Evolutionary conservation across 1,284 basidiomycete genomes (phyloP).

Genomic region (Tilletia horrida): DNA sequence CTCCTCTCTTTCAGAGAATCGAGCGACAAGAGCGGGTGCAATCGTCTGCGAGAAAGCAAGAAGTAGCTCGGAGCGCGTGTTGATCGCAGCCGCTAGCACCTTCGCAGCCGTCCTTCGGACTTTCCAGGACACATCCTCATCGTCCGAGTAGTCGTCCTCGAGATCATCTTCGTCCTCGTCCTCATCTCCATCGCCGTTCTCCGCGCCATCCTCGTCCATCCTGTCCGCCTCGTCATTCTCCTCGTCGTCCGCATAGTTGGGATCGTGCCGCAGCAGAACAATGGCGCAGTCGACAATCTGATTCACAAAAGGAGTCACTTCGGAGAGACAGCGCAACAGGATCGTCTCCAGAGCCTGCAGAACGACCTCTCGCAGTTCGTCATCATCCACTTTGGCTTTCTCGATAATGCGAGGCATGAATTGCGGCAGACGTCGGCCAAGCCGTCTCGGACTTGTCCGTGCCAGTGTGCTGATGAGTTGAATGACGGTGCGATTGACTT

Average conservation of each 20-base stretch:
- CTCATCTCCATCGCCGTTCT: slow-evolving; percentile 32
- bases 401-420: slow-evolving; percentile 63
- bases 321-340: slow-evolving; percentile 75
- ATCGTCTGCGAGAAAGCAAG: slow-evolving; percentile 74
- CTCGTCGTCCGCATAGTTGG: slow-evolving; percentile 79
- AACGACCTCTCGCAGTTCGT: slow-evolving; percentile 58
- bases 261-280: slow-evolving; percentile 85
- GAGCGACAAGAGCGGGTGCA: slow-evolving; percentile 79
- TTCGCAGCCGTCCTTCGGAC: slow-evolving; percentile 90
- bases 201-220: slow-evolving; percentile 42
- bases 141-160: slow-evolving; percentile 71
- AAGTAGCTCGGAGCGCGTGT: slow-evolving; percentile 81
- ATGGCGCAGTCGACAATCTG: slow-evolving; percentile 69
- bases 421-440: slow-evolving; percentile 37
- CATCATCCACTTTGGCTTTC: slow-evolving; percentile 70
- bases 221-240: slow-evolving; percentile 68
- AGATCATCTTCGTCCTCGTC: slow-evolving; percentile 61
- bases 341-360: slow-evolving; percentile 62
- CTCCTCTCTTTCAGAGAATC: slow-evolving; percentile 91
- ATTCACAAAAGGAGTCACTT: slow-evolving; percentile 70
- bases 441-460: slow-evolving; percentile 39
- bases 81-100: slow-evolving; percentile 76
- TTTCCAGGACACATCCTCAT: slow-evolving; percentile 99
- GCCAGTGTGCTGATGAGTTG: slow-evolving; percentile 70
- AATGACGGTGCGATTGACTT: slow-evolving; percentile 69